Conservation (phyloP, 108 stramenopile genomes). For the Aurantiochytrium sp. region DNA sequence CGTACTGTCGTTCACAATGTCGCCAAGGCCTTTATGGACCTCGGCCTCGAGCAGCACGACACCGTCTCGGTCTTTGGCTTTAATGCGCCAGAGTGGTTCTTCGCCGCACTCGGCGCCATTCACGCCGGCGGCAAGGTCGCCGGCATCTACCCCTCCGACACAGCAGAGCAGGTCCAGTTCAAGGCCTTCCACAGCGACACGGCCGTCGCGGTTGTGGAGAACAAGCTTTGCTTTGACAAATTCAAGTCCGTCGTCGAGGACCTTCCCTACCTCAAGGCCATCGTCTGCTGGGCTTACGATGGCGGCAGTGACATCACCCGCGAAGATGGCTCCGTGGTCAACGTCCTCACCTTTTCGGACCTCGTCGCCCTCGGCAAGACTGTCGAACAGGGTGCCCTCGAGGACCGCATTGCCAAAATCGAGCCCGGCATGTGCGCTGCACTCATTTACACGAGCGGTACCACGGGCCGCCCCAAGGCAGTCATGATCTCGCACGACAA, state of each 20-base stretch:
- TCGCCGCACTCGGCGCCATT: slow-evolving; percentile 55
- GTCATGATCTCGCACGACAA: slow-evolving; percentile 74
- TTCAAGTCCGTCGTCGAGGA: slow-evolving; percentile 35
- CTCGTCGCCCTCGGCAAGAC: slow-evolving; percentile 30
- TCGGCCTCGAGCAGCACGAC: slow-evolving; percentile 54
- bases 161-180: slow-evolving; percentile 56
- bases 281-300: slow-evolving; percentile 51
- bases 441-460: slow-evolving; percentile 72
- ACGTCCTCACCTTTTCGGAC: slow-evolving; percentile 32
- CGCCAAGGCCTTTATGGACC: slow-evolving; percentile 56
- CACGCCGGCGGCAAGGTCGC: slow-evolving; percentile 59
- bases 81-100: slow-evolving; percentile 56
- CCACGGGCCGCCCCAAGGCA: slow-evolving; percentile 70
- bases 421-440: slow-evolving; percentile 47
- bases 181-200: slow-evolving; percentile 61
- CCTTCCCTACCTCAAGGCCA: slow-evolving; percentile 53
- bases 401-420: slow-evolving; percentile 25
- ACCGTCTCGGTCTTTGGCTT: slow-evolving; percentile 65
- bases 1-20: slow-evolving; percentile 27
- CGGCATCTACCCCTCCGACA: slow-evolving; percentile 65
- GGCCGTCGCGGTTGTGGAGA: slow-evolving; percentile 57
- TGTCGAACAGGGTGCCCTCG: not conserved
- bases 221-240: slow-evolving; percentile 54
- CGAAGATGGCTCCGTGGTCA: slow-evolving; percentile 15
- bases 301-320: slow-evolving; percentile 24